Conservation (phyloP, 225 moss, liverwort and hornwort species). For the Straminergon stramineum region DNA sequence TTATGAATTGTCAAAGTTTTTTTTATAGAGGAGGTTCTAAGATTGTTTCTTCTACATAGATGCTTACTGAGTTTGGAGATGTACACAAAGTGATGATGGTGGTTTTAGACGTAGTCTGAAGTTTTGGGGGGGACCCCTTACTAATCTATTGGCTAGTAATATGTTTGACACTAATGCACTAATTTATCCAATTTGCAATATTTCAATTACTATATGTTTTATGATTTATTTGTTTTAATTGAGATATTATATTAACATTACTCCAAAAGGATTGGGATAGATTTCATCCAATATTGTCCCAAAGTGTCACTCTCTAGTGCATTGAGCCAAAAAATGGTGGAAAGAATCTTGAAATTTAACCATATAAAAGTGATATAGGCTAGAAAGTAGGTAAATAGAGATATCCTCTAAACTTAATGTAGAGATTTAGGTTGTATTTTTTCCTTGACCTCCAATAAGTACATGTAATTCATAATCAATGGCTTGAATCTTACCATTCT, state of each 20-base stretch:
- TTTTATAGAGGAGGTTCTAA: neutral
- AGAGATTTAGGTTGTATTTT: neutral
- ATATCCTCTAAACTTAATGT: neutral
- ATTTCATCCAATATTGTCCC: neutral
- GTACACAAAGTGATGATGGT: neutral
- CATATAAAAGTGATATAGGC: too few relatives aligned
- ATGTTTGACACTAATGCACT: rapidly evolving
- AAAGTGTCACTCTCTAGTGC: neutral
- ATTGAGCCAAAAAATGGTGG: neutral
- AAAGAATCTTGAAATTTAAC: neutral
- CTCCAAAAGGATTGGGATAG: rapidly evolving
- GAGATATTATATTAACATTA: neutral
- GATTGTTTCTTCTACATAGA: neutral
- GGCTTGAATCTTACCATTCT: neutral
- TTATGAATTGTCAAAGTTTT: rapidly evolving
- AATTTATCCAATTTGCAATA: neutral
- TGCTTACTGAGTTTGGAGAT: neutral
- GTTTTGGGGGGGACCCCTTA: neutral
- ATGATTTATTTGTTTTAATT: neutral
- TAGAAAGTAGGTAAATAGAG: neutral
- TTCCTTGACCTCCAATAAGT: neutral
- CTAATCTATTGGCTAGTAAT: rapidly evolving
- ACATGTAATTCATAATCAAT: neutral
- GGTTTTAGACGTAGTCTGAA: rapidly evolving
- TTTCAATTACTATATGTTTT: neutral